A percentile compares a stretch with the other conserved stretches of the same genome.
Evolutionary conservation across 441 rosid genomes (phyloP).

Genomic region (Erodium moschatum): DNA sequence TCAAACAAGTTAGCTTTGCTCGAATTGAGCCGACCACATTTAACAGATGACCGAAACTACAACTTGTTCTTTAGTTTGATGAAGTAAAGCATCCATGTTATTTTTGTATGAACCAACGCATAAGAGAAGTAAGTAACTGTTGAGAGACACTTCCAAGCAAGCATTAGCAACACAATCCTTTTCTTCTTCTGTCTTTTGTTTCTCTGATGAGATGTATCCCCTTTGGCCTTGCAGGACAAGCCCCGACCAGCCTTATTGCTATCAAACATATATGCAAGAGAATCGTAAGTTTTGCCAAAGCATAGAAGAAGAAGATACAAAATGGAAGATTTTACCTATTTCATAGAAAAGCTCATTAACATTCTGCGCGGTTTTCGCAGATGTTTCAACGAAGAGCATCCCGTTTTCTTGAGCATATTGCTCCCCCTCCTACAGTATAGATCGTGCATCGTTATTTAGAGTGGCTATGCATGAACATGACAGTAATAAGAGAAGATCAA

Average conservation of each 20-base stretch:
- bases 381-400: slow-evolving; percentile 55
- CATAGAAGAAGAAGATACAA: too few relatives aligned
- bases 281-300: too few relatives aligned
- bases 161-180: too few relatives aligned
- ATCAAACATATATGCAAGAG: too few relatives aligned
- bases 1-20: neutral
- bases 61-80: too few relatives aligned
- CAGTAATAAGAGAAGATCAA: neutral
- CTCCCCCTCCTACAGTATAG: slow-evolving; percentile 39
- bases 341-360: slow-evolving; percentile 79
- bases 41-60: too few relatives aligned
- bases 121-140: too few relatives aligned
- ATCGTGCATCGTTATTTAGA: slow-evolving; percentile 23
- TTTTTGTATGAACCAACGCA: too few relatives aligned
- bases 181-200: slow-evolving; percentile 38
- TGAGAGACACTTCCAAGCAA: too few relatives aligned
- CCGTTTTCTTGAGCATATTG: slow-evolving; percentile 65
- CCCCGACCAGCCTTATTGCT: slow-evolving; percentile 56
- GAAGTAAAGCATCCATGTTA: too few relatives aligned
- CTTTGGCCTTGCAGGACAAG: slow-evolving; percentile 39
- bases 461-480: neutral
- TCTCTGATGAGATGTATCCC: slow-evolving; percentile 53
- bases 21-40: too few relatives aligned
- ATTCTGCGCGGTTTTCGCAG: slow-evolving; percentile 72
- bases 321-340: slow-evolving; percentile 67